A percentile compares a stretch with the other conserved stretches of the same genome.
Evolutionary conservation across 805 yeast genomes (phyloP).

Genomic region (Teunomyces cretensis): DNA sequence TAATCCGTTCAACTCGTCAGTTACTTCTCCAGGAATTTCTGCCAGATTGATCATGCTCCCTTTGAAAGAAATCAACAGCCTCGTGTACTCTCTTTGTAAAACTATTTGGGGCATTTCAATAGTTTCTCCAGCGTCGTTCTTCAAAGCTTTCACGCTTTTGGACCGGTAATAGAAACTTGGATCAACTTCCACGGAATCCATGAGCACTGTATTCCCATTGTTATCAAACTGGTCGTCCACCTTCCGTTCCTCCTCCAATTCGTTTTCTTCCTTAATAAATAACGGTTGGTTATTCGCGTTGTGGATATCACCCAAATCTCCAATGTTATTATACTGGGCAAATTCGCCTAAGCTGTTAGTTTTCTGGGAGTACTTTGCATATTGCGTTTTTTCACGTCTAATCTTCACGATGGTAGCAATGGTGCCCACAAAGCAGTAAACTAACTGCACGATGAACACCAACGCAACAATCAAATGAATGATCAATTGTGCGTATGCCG

Average conservation of each 20-base stretch:
- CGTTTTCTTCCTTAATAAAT: not conserved
- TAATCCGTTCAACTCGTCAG: not conserved
- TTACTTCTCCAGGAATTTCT: not conserved
- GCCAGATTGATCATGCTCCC: not conserved
- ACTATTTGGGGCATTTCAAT: not conserved
- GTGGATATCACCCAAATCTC: conserved; percentile 1
- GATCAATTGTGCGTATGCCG: conserved; percentile 44
- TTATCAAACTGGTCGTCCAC: not conserved
- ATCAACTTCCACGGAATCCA: conserved; percentile 11
- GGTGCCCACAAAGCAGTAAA: conserved; percentile 29
- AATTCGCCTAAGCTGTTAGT: not conserved
- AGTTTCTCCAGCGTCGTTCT: not conserved
- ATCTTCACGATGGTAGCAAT: conserved; percentile 19
- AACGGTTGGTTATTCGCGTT: not conserved
- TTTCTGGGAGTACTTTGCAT: conserved; percentile 5
- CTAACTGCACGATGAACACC: conserved; percentile 27
- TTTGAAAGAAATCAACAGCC: not conserved
- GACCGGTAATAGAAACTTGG: conserved; percentile 16
- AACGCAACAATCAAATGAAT: conserved; percentile 38
- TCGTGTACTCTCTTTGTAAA: not conserved
- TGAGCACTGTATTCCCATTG: not conserved
- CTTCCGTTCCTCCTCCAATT: not conserved
- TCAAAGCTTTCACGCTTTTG: conserved; percentile 12
- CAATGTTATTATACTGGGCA: not conserved
- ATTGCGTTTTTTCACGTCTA: conserved; percentile 6